Conservation (phyloP, 2,329 filamentous ascomycete genomes). For the Cyphellophora europaea region DNA sequence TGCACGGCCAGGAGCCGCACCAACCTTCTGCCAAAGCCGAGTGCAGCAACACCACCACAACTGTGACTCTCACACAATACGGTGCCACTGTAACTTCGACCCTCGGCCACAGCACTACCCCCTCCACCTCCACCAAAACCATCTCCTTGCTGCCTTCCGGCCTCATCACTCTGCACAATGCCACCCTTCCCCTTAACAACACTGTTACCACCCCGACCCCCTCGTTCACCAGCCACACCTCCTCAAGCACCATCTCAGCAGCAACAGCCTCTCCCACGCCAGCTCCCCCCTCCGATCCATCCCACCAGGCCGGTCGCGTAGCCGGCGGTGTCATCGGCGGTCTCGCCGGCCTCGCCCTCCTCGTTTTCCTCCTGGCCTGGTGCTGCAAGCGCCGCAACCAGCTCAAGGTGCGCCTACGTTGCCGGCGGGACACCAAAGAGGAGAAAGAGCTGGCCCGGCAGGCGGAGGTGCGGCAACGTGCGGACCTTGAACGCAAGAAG, state of each 20-base stretch:
- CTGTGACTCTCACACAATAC: background rate
- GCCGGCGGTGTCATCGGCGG: conserved; percentile 12
- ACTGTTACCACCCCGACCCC: conserved; percentile 4
- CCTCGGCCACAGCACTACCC: background rate
- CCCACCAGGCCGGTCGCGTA: conserved; percentile 5
- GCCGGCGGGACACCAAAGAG: background rate
- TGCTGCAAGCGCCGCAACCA: conserved; percentile 8
- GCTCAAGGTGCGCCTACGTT: conserved; percentile 8
- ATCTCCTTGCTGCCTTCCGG: background rate
- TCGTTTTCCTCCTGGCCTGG: conserved; percentile 9
- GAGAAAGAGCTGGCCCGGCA: background rate
- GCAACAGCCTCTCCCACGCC: conserved; percentile 1
- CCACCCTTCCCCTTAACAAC: no score
- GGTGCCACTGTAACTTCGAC: background rate
- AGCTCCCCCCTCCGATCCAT: background rate
- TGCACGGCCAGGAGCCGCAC: no score
- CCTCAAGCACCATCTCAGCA: conserved; percentile 5
- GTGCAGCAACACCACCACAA: background rate
- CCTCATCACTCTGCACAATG: background rate
- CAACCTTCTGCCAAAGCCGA: no score
- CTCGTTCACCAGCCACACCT: conserved; percentile 1
- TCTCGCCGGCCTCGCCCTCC: conserved; percentile 11
- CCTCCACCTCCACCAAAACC: background rate
- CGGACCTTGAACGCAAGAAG: conserved; percentile 4
- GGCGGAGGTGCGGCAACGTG: conserved; percentile 3